These are phyloP conservation scores for Penicillium sp. DNA, from an alignment of 2,329 filamentous ascomycete species.

Conservation along the genomic window DNA sequence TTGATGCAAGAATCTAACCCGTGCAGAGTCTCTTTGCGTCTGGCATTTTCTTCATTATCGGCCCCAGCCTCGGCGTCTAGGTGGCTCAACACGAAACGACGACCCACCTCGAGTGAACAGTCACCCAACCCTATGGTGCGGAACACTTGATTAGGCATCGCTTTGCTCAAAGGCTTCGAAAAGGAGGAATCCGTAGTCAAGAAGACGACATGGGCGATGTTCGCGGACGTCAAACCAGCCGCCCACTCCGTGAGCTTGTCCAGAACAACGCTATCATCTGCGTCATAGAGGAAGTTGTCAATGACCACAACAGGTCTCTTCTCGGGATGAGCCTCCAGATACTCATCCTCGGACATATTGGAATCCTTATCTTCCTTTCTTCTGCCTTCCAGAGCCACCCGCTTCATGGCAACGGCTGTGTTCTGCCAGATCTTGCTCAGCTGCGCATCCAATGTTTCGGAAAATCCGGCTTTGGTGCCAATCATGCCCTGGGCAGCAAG, in stretches of 20 bases:
- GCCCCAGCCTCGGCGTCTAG: slow-evolving; percentile 55
- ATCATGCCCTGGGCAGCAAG: slow-evolving; percentile 91
- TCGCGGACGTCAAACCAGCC: slow-evolving; percentile 78
- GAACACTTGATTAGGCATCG: slow-evolving; percentile 88
- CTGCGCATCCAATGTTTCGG: slow-evolving; percentile 86
- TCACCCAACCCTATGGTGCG: slow-evolving; percentile 83
- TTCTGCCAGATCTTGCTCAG: slow-evolving; percentile 87
- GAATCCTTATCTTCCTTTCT: slow-evolving; percentile 73
- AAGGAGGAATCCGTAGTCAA: slow-evolving; percentile 87
- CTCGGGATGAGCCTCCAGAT: slow-evolving; percentile 86
- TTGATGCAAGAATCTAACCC: slow-evolving; percentile 82
- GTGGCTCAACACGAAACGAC: slow-evolving; percentile 84
- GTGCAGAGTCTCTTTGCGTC: slow-evolving; percentile 55
- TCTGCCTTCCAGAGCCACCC: slow-evolving; percentile 70
- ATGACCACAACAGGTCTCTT: slow-evolving; percentile 80
- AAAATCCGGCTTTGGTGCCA: slow-evolving; percentile 91
- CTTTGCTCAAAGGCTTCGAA: slow-evolving; percentile 81
- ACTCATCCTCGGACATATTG: slow-evolving; percentile 77
- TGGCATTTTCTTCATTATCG: slow-evolving; percentile 30
- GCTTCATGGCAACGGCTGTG: slow-evolving; percentile 74
- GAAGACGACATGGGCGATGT: slow-evolving; percentile 92
- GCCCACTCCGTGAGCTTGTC: slow-evolving; percentile 89
- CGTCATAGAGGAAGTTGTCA: slow-evolving; percentile 84
- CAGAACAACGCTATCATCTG: slow-evolving; percentile 65
- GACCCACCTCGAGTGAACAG: slow-evolving; percentile 80